phyloP scores from a whole-genome alignment of 2,329 filamentous ascomycete genomes.

The Macrophomina tecta region DNA sequence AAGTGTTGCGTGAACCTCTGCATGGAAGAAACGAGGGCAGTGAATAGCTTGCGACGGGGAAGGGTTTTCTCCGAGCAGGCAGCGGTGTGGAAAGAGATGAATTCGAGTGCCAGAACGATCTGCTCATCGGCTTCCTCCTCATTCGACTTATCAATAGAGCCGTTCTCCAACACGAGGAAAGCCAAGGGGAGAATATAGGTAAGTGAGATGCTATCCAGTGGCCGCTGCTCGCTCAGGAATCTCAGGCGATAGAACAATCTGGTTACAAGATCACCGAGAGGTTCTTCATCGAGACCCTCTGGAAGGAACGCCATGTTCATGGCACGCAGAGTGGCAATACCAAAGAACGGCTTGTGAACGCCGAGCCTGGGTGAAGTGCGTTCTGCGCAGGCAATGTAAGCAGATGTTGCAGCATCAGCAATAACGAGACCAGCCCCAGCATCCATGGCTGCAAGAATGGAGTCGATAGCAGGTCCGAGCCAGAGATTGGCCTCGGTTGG shows the following conservation, averaged over 20 bases:
- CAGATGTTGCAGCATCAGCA: slow-evolving; percentile 76
- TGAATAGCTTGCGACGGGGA: slow-evolving; percentile 76
- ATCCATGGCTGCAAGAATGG: slow-evolving; percentile 75
- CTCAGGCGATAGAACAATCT: slow-evolving; percentile 88
- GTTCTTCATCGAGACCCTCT: slow-evolving; percentile 75
- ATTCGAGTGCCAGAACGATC: slow-evolving; percentile 84
- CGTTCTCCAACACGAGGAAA: slow-evolving; percentile 77
- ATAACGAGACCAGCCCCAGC: slow-evolving; percentile 82
- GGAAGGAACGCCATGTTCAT: slow-evolving; percentile 76
- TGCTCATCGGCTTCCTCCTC: slow-evolving; percentile 87
- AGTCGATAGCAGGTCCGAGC: slow-evolving; percentile 81
- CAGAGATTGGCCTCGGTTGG: slow-evolving; percentile 88
- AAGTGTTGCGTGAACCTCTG: slow-evolving; percentile 91
- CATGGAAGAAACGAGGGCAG: slow-evolving; percentile 79
- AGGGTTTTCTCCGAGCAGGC: slow-evolving; percentile 76
- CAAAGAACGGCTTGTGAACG: slow-evolving; percentile 78
- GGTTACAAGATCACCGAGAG: slow-evolving; percentile 83
- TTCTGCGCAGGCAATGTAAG: slow-evolving; percentile 80
- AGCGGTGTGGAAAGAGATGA: slow-evolving; percentile 86
- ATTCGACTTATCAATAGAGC: slow-evolving; percentile 72
- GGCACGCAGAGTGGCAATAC: slow-evolving; percentile 82
- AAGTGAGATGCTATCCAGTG: slow-evolving; percentile 85
- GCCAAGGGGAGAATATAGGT: slow-evolving; percentile 86
- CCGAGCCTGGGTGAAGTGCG: slow-evolving; percentile 77
- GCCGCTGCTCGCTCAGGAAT: slow-evolving; percentile 90